Evolutionary conservation across 176 grass and related monocot genomes (phyloP).

Genomic region (Triticum aestivum): IWGSC_CS_RefSeq_v2.1 NC_057796.1:206749129-206749628

Average conservation of each 20-base stretch:
- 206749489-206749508: constrained; percentile 89
- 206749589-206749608: constrained; percentile 80
- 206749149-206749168: background rate
- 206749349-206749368: constrained; percentile 62
- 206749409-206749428: constrained; percentile 53
- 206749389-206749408: constrained; percentile 93
- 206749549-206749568: constrained; percentile 96
- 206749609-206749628: constrained; percentile 92
- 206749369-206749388: constrained; percentile 94
- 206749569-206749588: constrained; percentile 92
- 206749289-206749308: background rate
- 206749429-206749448: constrained; percentile 90
- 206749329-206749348: constrained; percentile 79
- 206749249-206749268: background rate
- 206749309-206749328: background rate
- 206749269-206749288: background rate
- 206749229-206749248: background rate
- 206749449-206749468: constrained; percentile 95
- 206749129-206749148: background rate
- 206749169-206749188: background rate
- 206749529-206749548: constrained; percentile 62
- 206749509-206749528: constrained; percentile 94
- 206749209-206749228: background rate
- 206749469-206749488: constrained; percentile 90
- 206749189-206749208: background rate